Evolutionary conservation across 495 filamentous ascomycete genomes (phyloP).

Genomic region (Penicilliopsis zonata): DNA sequence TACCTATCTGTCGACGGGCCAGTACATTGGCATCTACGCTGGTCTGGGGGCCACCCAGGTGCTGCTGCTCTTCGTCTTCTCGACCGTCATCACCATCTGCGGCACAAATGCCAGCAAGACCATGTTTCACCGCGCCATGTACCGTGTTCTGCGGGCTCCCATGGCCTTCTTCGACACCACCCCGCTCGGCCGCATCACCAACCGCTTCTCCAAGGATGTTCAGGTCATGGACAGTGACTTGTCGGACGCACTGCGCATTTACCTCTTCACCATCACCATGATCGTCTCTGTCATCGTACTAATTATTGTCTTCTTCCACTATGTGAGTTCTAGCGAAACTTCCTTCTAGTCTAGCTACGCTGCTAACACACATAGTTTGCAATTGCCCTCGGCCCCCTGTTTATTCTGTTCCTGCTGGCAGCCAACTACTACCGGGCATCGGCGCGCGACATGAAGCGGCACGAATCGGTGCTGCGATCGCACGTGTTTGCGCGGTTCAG

Average conservation of each 20-base stretch:
- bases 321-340: conserved; percentile 23
- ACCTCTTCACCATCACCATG: conserved; percentile 72
- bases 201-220: conserved; percentile 92
- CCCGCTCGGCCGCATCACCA: conserved; percentile 89
- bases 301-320: conserved; percentile 89
- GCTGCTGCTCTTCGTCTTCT: conserved; percentile 67
- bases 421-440: conserved; percentile 83
- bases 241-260: conserved; percentile 86
- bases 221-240: conserved; percentile 93
- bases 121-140: conserved; percentile 79
- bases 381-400: conserved; percentile 74
- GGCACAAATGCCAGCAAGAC: conserved; percentile 69
- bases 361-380: conserved; percentile 42
- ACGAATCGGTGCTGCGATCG: conserved; percentile 81
- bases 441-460: conserved; percentile 85
- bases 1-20: conserved; percentile 34
- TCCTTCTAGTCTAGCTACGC: background rate
- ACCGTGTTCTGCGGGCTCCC: conserved; percentile 69
- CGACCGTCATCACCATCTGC: conserved; percentile 47
- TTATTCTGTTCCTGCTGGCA: conserved; percentile 69
- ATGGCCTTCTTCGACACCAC: conserved; percentile 99
- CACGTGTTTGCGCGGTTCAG: conserved; percentile 82
- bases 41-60: conserved; percentile 60
- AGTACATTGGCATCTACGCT: conserved; percentile 82
- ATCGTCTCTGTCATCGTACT: conserved; percentile 70